These are phyloP conservation scores for Backusella tuberculispora DNA, from an alignment of 192 early-diverging fungal genomes.

Conservation along the genomic window DNA sequence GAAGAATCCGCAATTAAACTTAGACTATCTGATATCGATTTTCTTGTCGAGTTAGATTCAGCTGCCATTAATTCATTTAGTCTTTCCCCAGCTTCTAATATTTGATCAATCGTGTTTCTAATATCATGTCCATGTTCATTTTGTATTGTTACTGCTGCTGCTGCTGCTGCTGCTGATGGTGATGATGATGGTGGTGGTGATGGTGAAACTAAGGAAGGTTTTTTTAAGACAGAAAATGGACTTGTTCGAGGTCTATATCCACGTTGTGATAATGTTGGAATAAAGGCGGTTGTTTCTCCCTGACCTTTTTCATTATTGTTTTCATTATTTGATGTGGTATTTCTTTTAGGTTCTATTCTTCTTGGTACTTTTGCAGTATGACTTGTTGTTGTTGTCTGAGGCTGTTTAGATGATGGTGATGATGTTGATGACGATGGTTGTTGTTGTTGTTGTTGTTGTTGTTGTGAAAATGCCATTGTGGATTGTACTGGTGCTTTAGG, in stretches of 20 bases:
- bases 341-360: slow-evolving; percentile 2
- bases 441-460: too few relatives aligned
- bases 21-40: neutral
- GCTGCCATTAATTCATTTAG: neutral
- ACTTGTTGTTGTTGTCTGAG: too few relatives aligned
- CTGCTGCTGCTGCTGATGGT: neutral
- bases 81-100: neutral
- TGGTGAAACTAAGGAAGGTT: neutral
- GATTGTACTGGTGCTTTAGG: neutral
- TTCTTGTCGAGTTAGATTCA: neutral
- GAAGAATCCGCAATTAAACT: slow-evolving; percentile 1
- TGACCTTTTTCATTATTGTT: neutral
- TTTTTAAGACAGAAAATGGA: neutral
- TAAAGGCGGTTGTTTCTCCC: neutral
- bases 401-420: neutral
- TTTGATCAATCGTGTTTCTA: neutral
- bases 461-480: too few relatives aligned
- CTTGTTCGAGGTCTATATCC: too few relatives aligned
- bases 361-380: neutral
- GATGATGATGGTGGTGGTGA: neutral
- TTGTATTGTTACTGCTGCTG: neutral
- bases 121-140: neutral
- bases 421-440: neutral
- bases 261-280: too few relatives aligned
- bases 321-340: neutral